These are phyloP conservation scores for Prunus dulcis DNA, from an alignment of 306 rosid genomes.

Conservation along the genomic window DNA sequence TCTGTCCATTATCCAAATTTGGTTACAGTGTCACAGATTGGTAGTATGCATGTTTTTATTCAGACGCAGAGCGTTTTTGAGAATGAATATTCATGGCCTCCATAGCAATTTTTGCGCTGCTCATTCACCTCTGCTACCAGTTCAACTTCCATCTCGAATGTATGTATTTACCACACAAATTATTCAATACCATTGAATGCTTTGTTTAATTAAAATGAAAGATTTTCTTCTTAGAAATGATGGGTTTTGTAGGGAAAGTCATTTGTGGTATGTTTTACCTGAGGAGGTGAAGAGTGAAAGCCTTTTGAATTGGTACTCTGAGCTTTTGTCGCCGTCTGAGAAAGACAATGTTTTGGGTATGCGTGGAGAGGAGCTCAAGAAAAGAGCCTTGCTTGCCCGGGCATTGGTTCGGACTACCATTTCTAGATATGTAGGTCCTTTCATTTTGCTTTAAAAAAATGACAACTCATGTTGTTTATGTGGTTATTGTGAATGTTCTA, in stretches of 20 bases:
- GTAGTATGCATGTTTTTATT: conserved; percentile 35
- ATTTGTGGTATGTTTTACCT: conserved; percentile 80
- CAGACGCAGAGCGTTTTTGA: conserved; percentile 19
- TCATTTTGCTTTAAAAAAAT: neutral
- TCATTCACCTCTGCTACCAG: conserved; percentile 43
- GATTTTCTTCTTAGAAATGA: neutral
- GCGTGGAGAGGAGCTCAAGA: conserved; percentile 52
- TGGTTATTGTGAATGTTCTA: conserved; percentile 28
- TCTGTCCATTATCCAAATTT: neutral
- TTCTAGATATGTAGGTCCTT: conserved; percentile 70
- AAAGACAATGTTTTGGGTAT: conserved; percentile 48
- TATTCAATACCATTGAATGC: neutral
- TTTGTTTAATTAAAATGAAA: neutral
- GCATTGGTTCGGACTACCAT: conserved; percentile 80
- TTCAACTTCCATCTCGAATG: conserved; percentile 66
- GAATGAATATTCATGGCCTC: conserved; percentile 51
- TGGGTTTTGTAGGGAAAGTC: conserved; percentile 63
- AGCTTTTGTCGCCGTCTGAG: conserved; percentile 71
- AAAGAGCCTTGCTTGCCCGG: conserved; percentile 74
- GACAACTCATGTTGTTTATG: neutral
- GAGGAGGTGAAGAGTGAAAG: conserved; percentile 52
- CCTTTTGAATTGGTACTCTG: conserved; percentile 55
- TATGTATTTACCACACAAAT: conserved; percentile 16
- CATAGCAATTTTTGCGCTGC: conserved; percentile 50
- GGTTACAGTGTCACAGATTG: neutral